Evolutionary conservation across 31 red algal species (phyloP).

Genomic region (Asparagopsis taxiformis): DNA sequence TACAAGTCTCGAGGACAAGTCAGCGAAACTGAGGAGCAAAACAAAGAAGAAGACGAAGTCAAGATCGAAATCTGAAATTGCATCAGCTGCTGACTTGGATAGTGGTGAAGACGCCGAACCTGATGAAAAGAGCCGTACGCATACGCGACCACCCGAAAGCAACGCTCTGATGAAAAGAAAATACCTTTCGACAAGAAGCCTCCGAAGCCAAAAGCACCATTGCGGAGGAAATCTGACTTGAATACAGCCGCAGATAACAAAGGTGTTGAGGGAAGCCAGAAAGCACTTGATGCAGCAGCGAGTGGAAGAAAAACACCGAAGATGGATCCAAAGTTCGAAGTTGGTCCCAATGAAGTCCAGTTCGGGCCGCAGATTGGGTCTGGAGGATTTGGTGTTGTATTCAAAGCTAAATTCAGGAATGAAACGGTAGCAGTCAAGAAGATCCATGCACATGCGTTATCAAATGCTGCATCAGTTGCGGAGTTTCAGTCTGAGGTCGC

Average conservation of each 20-base stretch:
- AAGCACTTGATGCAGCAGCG: slow-evolving; percentile 59
- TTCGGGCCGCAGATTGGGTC: slow-evolving; percentile 71
- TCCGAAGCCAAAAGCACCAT: slow-evolving; percentile 21
- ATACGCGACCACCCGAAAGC: background rate
- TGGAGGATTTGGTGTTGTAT: slow-evolving; percentile 76
- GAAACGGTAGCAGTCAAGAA: slow-evolving; percentile 76
- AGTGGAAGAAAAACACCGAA: slow-evolving; percentile 55
- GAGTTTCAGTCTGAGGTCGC: slow-evolving; percentile 90
- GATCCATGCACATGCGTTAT: slow-evolving; percentile 61
- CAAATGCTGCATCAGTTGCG: slow-evolving; percentile 44
- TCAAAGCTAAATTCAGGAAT: slow-evolving; percentile 46
- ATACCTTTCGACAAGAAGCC: slow-evolving; percentile 60
- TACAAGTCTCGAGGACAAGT: background rate
- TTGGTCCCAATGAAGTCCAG: slow-evolving; percentile 62
- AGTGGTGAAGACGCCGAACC: background rate
- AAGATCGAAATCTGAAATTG: too few species aligned
- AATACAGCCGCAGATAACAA: slow-evolving; percentile 20
- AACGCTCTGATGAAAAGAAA: slow-evolving; percentile 20
- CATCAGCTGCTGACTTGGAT: too few species aligned
- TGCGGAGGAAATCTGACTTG: slow-evolving; percentile 1
- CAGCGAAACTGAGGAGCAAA: background rate
- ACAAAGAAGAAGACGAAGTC: slow-evolving; percentile 5
- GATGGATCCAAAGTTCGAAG: slow-evolving; percentile 72
- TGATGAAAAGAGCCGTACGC: background rate
- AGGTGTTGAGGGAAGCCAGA: slow-evolving; percentile 18